Conservation (phyloP, 495 filamentous ascomycete species). For the Tuber microsphaerosporum region DNA sequence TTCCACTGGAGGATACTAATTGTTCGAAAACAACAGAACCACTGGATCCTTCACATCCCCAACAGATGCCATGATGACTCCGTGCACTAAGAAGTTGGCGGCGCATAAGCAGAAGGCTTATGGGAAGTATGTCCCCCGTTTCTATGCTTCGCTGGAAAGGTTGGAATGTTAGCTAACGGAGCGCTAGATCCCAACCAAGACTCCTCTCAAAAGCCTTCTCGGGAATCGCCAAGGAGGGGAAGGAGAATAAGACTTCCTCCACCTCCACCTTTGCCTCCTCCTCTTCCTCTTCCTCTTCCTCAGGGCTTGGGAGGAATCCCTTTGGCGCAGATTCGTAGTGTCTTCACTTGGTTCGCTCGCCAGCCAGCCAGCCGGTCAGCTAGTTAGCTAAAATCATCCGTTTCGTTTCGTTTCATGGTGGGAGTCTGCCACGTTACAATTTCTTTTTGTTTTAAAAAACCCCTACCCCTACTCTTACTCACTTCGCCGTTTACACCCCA, state of each 20-base stretch:
- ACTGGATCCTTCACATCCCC: constrained; percentile 59
- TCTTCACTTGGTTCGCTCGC: not conserved
- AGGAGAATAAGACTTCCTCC: constrained; percentile 22
- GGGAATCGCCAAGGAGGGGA: constrained; percentile 15
- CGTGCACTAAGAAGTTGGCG: constrained; percentile 62
- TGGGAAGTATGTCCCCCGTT: constrained; percentile 42
- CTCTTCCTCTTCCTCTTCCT: constrained; percentile 1
- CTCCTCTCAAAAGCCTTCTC: constrained; percentile 30
- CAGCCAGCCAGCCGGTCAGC: not conserved
- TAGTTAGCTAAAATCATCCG: not conserved
- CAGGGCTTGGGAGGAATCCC: constrained; percentile 16
- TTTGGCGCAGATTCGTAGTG: constrained; percentile 19
- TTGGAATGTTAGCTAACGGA: constrained; percentile 10
- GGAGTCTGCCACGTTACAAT: constrained; percentile 9
- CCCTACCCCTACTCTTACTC: not conserved
- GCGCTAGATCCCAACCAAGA: constrained; percentile 20
- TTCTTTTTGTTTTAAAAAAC: not conserved
- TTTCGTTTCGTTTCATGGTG: not conserved
- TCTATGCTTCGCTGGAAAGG: not conserved
- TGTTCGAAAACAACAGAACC: constrained; percentile 21
- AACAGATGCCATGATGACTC: constrained; percentile 66
- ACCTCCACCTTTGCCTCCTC: not conserved
- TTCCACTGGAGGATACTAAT: not conserved
- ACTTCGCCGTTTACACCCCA: not conserved
- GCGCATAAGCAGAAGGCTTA: constrained; percentile 64